phyloP scores from a whole-genome alignment of 306 rosid genomes.

The Cicer cuneatum region DNA sequence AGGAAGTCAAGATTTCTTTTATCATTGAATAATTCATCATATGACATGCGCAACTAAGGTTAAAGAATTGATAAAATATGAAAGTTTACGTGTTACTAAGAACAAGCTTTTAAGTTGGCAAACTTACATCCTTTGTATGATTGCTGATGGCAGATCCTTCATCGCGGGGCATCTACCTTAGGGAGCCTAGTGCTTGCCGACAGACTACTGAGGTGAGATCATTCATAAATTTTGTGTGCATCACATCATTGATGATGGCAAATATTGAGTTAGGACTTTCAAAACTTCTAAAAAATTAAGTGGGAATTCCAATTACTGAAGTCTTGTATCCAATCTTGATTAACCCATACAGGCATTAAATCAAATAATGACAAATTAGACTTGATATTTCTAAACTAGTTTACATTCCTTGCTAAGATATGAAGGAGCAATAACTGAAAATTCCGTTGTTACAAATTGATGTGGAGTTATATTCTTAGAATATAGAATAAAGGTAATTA shows the following conservation, averaged over 20 bases:
- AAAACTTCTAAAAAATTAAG: constrained; percentile 9
- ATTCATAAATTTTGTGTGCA: constrained; percentile 43
- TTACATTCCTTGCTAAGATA: neutral
- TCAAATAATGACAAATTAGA: neutral
- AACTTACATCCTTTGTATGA: constrained; percentile 42
- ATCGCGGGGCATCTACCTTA: constrained; percentile 87
- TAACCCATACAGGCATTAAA: neutral
- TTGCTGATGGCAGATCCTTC: constrained; percentile 67
- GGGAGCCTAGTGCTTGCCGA: constrained; percentile 83
- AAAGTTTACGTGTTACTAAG: constrained; percentile 26
- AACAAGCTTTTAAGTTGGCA: constrained; percentile 22
- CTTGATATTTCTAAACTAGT: neutral
- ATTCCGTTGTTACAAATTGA: neutral
- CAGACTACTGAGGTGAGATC: constrained; percentile 81
- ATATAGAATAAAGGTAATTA: too few species aligned
- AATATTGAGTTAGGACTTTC: constrained; percentile 17
- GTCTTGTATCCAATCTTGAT: neutral
- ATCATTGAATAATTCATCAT: constrained; percentile 25
- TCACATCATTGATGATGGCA: constrained; percentile 2
- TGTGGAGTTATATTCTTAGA: neutral
- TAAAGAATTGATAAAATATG: constrained; percentile 14
- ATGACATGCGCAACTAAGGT: constrained; percentile 18
- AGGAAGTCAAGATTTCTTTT: constrained; percentile 7
- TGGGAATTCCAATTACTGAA: constrained; percentile 15
- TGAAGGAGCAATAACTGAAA: neutral